A percentile compares a stretch with the other conserved stretches of the same genome.
These are phyloP conservation scores for Eucalyptus curtisii DNA, from an alignment of 345 rosid genomes.

Conservation along the genomic window DNA sequence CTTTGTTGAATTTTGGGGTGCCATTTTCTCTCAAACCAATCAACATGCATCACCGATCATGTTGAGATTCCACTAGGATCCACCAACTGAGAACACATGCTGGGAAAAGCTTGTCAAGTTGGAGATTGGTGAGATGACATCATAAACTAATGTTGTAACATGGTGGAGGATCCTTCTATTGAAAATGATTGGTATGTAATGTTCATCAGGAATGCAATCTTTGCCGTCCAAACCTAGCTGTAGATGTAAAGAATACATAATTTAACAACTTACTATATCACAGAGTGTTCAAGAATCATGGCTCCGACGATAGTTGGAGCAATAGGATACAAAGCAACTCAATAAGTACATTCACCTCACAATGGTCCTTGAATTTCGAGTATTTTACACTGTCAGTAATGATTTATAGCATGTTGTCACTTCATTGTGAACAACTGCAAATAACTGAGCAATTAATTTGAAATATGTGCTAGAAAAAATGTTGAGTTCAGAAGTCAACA, in stretches of 20 bases:
- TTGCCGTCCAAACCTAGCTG: constrained; percentile 80
- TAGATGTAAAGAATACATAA: background rate
- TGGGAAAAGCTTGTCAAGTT: background rate
- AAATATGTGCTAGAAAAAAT: background rate
- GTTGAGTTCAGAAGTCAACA: background rate
- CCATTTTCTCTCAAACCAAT: constrained; percentile 85
- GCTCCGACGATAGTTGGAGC: accelerated
- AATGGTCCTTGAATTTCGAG: constrained; percentile 64
- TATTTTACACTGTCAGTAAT: constrained; percentile 79
- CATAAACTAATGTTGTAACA: background rate
- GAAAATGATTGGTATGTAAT: constrained; percentile 85
- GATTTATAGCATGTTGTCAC: constrained; percentile 81
- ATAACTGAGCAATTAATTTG: background rate
- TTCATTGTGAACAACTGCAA: constrained; percentile 91
- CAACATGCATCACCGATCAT: constrained; percentile 68
- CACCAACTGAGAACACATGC: constrained; percentile 27
- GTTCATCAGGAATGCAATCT: constrained; percentile 89
- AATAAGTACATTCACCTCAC: constrained; percentile 38
- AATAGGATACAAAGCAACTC: background rate
- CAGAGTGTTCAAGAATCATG: background rate
- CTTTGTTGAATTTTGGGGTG: background rate
- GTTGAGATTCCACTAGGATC: constrained; percentile 65
- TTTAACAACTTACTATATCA: background rate
- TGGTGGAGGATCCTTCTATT: constrained; percentile 28
- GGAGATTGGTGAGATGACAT: background rate